These are phyloP conservation scores for Albophoma yamanashiensis DNA, from an alignment of 2,329 filamentous ascomycete species.

Conservation along the genomic window DNA sequence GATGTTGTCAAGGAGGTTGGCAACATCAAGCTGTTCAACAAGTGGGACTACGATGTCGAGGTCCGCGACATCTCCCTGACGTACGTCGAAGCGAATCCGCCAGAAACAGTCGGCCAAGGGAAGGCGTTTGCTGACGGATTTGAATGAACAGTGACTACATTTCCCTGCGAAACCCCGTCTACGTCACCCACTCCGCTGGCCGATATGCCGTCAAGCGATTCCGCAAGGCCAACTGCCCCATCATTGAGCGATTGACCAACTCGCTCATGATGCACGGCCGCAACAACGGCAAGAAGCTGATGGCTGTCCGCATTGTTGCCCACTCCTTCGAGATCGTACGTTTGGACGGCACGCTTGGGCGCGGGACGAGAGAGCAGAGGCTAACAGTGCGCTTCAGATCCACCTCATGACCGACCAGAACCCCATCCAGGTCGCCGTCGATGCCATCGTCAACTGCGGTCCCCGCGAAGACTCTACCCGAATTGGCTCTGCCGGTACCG, in stretches of 20 bases:
- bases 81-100: constrained; percentile 42
- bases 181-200: constrained; percentile 97
- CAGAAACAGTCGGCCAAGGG: not conserved
- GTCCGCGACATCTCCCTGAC: constrained; percentile 99
- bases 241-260: constrained; percentile 99
- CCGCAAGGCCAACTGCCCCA: constrained; percentile 99
- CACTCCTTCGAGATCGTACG: constrained; percentile 99
- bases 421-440: constrained; percentile 98
- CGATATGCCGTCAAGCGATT: constrained; percentile 99
- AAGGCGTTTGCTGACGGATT: constrained; percentile 17
- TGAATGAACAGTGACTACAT: constrained; percentile 78
- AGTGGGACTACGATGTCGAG: constrained; percentile 98
- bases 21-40: constrained; percentile 95
- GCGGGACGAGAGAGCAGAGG: not conserved
- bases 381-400: constrained; percentile 47
- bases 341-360: not conserved
- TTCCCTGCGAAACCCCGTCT: constrained; percentile 97
- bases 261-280: constrained; percentile 99
- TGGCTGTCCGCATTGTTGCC: constrained; percentile 98
- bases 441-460: constrained; percentile 99
- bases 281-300: constrained; percentile 99
- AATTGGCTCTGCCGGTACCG: constrained; percentile 98
- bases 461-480: constrained; percentile 99
- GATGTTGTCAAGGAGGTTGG: constrained; percentile 83
- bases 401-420: constrained; percentile 99